Evolutionary conservation across 2,329 filamentous ascomycete species (phyloP).

Genomic region (Coniella lustricola): DNA sequence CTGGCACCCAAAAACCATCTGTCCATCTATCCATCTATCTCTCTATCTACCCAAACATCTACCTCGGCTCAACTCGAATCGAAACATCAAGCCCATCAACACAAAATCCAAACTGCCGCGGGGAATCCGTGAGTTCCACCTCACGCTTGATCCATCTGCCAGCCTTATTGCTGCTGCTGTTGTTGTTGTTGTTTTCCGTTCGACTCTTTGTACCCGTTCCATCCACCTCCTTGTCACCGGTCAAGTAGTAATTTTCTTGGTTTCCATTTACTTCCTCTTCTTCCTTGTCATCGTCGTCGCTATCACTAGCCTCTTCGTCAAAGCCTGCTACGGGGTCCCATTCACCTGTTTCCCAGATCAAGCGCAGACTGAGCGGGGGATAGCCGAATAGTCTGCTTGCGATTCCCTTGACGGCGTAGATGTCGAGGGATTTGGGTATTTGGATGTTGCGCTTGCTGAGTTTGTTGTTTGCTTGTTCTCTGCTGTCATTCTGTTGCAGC

Average conservation of each 20-base stretch:
- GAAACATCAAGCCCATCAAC: slow-evolving; percentile 66
- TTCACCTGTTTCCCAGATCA: slow-evolving; percentile 88
- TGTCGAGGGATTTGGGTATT: slow-evolving; percentile 70
- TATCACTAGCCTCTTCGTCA: slow-evolving; percentile 48
- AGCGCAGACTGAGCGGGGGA: slow-evolving; percentile 53
- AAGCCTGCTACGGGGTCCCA: slow-evolving; percentile 70
- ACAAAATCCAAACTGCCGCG: slow-evolving; percentile 74
- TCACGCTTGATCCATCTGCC: slow-evolving; percentile 69
- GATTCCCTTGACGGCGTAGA: slow-evolving; percentile 75
- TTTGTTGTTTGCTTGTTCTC: not conserved
- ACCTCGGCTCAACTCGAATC: slow-evolving; percentile 59
- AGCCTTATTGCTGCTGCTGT: slow-evolving; percentile 25
- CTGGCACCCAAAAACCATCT: too few species aligned
- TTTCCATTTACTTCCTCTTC: slow-evolving; percentile 18
- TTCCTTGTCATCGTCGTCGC: slow-evolving; percentile 45
- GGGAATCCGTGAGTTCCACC: slow-evolving; percentile 71
- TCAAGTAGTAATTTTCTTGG: too few species aligned
- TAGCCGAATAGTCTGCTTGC: slow-evolving; percentile 64
- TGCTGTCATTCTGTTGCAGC: not conserved
- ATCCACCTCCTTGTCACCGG: slow-evolving; percentile 13
- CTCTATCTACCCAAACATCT: not conserved
- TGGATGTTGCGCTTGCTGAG: slow-evolving; percentile 29
- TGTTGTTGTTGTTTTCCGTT: slow-evolving; percentile 12
- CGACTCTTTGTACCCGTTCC: not conserved
- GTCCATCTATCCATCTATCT: not conserved